These are phyloP conservation scores for Cardamine chenopodiifolia DNA, from an alignment of 345 rosid species.

Conservation along the genomic window DNA sequence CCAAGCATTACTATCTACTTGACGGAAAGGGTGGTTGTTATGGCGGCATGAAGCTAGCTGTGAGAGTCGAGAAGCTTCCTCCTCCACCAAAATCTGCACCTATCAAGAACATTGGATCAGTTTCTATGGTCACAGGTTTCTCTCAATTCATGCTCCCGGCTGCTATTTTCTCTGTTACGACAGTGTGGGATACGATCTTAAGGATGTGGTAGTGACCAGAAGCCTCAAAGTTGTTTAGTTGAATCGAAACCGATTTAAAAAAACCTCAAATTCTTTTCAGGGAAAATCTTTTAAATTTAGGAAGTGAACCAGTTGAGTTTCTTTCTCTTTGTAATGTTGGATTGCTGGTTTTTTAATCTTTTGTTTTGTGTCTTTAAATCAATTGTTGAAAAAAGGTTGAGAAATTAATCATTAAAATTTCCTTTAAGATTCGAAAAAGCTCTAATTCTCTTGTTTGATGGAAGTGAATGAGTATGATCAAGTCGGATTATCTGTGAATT, in stretches of 20 bases:
- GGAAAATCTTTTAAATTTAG: slow-evolving; percentile 17
- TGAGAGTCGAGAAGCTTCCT: slow-evolving; percentile 74
- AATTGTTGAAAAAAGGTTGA: slow-evolving; percentile 23
- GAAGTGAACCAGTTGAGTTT: slow-evolving; percentile 17
- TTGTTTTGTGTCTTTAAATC: slow-evolving; percentile 14
- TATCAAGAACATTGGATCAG: slow-evolving; percentile 38
- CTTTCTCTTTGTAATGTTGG: slow-evolving; percentile 28
- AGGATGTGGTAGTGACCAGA: slow-evolving; percentile 22
- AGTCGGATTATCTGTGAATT: slow-evolving; percentile 19
- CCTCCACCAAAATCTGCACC: slow-evolving; percentile 77
- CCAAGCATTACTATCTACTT: slow-evolving; percentile 70
- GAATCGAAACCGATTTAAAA: slow-evolving; percentile 17
- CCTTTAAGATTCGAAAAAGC: neutral
- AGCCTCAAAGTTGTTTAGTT: slow-evolving; percentile 9
- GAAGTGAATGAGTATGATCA: neutral
- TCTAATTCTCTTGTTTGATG: neutral
- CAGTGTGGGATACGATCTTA: slow-evolving; percentile 32
- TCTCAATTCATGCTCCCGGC: slow-evolving; percentile 28
- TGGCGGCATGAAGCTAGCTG: slow-evolving; percentile 76
- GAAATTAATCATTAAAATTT: neutral
- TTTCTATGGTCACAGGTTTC: slow-evolving; percentile 17
- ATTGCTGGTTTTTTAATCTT: slow-evolving; percentile 29
- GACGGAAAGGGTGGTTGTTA: slow-evolving; percentile 92
- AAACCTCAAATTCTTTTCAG: slow-evolving; percentile 30
- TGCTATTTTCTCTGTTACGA: slow-evolving; percentile 16